Conservation (phyloP, 1,284 basidiomycete genomes). For the Malassezia obtusa region DNA sequence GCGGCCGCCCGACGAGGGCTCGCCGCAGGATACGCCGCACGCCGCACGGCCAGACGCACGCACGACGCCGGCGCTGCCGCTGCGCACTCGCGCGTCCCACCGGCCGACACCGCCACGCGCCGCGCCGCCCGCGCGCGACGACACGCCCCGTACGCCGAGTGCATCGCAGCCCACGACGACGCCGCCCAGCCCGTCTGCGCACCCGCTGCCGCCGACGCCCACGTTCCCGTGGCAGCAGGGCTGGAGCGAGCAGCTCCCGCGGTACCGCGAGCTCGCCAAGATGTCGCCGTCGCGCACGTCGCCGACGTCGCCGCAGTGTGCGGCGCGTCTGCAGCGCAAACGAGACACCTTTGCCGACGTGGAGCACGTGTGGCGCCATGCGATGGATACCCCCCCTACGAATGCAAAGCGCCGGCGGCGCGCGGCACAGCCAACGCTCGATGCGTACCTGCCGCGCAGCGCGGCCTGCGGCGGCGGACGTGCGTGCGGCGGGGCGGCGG, state of each 20-base stretch:
- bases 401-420: not conserved
- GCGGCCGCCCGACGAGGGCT: not conserved
- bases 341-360: slow-evolving; percentile 10
- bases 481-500: too few relatives aligned
- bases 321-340: slow-evolving; percentile 5
- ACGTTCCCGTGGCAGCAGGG: slow-evolving; percentile 12
- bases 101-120: too few relatives aligned
- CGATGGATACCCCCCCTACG: slow-evolving; percentile 4
- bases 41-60: not conserved
- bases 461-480: not conserved
- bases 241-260: not conserved
- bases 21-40: not conserved
- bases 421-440: slow-evolving; percentile 2
- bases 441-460: not conserved
- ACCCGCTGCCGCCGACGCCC: not conserved
- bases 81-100: not conserved
- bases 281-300: not conserved
- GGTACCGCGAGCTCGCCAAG: slow-evolving; percentile 1
- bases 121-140: too few relatives aligned
- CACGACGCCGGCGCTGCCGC: not conserved
- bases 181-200: not conserved
- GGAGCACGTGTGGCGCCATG: slow-evolving; percentile 12
- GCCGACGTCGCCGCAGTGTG: not conserved
- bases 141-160: too few relatives aligned
- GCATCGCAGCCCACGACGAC: too few relatives aligned